Conservation (phyloP, 805 yeast genomes). For the Cyberlindnera galapagoensis region DNA sequence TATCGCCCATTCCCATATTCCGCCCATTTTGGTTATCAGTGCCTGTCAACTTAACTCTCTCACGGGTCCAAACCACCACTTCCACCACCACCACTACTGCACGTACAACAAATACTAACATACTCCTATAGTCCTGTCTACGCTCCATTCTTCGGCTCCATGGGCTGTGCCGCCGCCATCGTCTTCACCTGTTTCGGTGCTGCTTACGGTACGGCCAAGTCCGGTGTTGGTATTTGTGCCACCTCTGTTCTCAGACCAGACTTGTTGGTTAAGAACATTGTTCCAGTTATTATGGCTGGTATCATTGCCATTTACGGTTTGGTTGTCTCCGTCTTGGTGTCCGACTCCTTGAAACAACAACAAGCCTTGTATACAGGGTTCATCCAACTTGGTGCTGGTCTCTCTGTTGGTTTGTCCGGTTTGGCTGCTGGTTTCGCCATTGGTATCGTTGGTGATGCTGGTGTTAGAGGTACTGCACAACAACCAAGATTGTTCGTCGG, state of each 20-base stretch:
- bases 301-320: constrained; percentile 97
- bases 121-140: constrained; percentile 29
- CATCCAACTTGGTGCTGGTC: constrained; percentile 97
- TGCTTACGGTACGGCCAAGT: constrained; percentile 97
- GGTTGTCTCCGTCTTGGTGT: constrained; percentile 91
- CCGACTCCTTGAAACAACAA: constrained; percentile 80
- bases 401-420: constrained; percentile 95
- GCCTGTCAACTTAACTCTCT: too few species aligned
- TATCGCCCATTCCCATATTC: too few species aligned
- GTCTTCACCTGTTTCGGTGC: constrained; percentile 99
- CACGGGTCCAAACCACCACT: too few species aligned
- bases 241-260: constrained; percentile 97
- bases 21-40: too few species aligned
- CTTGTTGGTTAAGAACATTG: constrained; percentile 84
- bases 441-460: constrained; percentile 99
- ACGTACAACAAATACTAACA: constrained; percentile 1
- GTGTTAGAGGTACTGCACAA: constrained; percentile 97
- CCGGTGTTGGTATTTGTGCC: constrained; percentile 99
- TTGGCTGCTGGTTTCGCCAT: constrained; percentile 98
- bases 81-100: too few species aligned
- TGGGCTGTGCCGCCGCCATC: constrained; percentile 99
- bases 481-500: constrained; percentile 98
- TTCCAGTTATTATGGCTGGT: constrained; percentile 99
- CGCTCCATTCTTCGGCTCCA: constrained; percentile 96
- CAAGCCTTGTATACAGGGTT: constrained; percentile 96